phyloP scores from a whole-genome alignment of 2,329 filamentous ascomycete genomes.

The Diplodia mutila region DNA sequence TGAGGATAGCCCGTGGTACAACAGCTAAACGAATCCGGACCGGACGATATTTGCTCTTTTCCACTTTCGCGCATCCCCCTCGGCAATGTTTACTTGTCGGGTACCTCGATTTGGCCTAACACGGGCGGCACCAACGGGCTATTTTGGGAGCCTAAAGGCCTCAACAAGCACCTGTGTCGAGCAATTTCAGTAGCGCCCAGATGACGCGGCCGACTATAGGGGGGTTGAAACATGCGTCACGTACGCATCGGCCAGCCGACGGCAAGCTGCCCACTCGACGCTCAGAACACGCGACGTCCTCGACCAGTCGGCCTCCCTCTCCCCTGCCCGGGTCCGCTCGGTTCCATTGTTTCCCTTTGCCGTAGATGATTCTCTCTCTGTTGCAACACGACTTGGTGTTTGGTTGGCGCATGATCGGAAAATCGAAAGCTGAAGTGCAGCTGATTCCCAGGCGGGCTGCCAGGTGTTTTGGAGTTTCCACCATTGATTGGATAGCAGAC shows the following conservation, averaged over 20 bases:
- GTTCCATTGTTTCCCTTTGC: conserved; percentile 3
- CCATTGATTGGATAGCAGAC: conserved; percentile 1
- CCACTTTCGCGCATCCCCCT: conserved; percentile 8
- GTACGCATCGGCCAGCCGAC: neutral
- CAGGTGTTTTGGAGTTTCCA: conserved; percentile 14
- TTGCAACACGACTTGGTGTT: conserved; percentile 17
- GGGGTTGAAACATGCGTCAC: conserved; percentile 1
- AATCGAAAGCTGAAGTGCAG: conserved; percentile 4
- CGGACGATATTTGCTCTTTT: neutral
- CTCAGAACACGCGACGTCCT: neutral
- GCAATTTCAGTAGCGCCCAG: neutral
- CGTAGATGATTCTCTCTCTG: conserved; percentile 1
- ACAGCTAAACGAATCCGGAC: conserved; percentile 14
- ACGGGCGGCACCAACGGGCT: neutral
- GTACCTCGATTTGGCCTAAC: neutral
- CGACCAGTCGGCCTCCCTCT: neutral
- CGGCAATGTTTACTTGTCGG: conserved; percentile 11
- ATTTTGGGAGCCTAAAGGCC: neutral
- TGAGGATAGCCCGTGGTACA: conserved; percentile 26
- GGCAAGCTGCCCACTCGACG: neutral
- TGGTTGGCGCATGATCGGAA: conserved; percentile 14
- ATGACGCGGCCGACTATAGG: conserved; percentile 14
- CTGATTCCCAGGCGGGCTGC: conserved; percentile 14
- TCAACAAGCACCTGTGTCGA: neutral
- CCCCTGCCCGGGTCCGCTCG: neutral